Evolutionary conservation across 2,329 filamentous ascomycete genomes (phyloP).

Genomic region (Leptographium flavum): DNA sequence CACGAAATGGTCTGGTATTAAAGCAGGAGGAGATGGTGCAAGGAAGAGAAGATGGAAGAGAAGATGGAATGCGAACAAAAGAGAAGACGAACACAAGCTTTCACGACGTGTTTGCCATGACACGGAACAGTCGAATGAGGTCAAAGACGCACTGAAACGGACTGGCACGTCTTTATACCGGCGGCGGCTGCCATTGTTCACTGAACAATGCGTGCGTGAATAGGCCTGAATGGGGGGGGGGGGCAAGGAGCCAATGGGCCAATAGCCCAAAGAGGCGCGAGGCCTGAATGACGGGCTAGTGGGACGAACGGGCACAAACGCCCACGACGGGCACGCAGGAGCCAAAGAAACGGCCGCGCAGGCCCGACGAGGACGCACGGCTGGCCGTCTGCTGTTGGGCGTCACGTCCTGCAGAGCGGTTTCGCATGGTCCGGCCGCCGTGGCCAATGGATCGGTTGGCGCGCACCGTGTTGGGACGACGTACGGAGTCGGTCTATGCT

Average conservation of each 20-base stretch:
- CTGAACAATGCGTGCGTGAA: not conserved
- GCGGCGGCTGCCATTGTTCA: not conserved
- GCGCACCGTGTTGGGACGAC: slow-evolving; percentile 1
- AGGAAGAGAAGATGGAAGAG: not conserved
- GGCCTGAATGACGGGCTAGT: not conserved
- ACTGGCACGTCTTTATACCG: not conserved
- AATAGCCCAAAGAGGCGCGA: no score
- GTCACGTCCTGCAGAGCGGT: slow-evolving; percentile 1
- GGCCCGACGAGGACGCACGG: not conserved
- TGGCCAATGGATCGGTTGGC: slow-evolving; percentile 11
- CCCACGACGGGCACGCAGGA: not conserved
- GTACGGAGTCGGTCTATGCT: not conserved
- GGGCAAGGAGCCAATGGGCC: no score
- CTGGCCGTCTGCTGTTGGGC: no score
- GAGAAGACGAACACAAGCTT: not conserved
- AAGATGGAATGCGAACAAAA: not conserved
- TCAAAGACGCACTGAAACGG: not conserved
- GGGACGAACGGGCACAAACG: not conserved
- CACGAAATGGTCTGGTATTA: not conserved
- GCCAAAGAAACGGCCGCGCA: not conserved
- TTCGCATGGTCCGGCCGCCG: slow-evolving; percentile 7
- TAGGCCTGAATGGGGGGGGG: no score
- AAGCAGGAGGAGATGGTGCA: no score
- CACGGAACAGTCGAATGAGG: not conserved
- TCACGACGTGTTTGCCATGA: not conserved